phyloP scores from a whole-genome alignment of 805 yeast genomes.

The Kodamaea kakaduensis region DNA sequence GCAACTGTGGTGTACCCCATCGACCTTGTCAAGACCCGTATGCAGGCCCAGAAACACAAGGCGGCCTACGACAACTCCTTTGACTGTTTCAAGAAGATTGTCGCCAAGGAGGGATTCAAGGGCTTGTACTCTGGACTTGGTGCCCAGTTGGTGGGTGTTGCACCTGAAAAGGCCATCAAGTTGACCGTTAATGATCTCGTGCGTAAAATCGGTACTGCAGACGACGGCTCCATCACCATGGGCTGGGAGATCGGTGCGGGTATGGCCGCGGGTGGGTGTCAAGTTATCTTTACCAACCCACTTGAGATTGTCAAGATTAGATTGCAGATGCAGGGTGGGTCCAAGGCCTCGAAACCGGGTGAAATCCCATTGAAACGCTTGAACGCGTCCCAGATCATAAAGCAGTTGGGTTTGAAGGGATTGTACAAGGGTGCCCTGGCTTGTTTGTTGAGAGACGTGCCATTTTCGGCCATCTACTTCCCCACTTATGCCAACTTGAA shows the following conservation, averaged over 20 bases:
- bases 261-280: conserved; percentile 94
- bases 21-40: conserved; percentile 91
- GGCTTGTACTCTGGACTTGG: conserved; percentile 92
- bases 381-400: conserved; percentile 68
- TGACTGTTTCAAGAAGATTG: conserved; percentile 80
- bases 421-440: conserved; percentile 90
- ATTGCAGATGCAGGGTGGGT: conserved; percentile 85
- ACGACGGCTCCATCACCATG: conserved; percentile 37
- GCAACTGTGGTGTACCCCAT: conserved; percentile 98
- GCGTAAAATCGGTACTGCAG: conserved; percentile 61
- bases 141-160: conserved; percentile 95
- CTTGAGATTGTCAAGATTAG: conserved; percentile 93
- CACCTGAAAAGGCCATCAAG: conserved; percentile 97
- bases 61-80: conserved; percentile 71
- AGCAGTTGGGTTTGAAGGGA: conserved; percentile 76
- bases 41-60: conserved; percentile 88
- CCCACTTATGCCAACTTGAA: conserved; percentile 95
- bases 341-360: conserved; percentile 35
- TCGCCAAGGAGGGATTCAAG: conserved; percentile 69
- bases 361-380: conserved; percentile 41
- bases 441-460: conserved; percentile 90
- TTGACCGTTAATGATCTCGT: conserved; percentile 89
- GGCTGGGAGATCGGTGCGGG: conserved; percentile 82
- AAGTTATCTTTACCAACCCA: conserved; percentile 93
- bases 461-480: conserved; percentile 94